phyloP scores from a whole-genome alignment of 148 eudicot species.

The Beta vulgaris region DNA sequence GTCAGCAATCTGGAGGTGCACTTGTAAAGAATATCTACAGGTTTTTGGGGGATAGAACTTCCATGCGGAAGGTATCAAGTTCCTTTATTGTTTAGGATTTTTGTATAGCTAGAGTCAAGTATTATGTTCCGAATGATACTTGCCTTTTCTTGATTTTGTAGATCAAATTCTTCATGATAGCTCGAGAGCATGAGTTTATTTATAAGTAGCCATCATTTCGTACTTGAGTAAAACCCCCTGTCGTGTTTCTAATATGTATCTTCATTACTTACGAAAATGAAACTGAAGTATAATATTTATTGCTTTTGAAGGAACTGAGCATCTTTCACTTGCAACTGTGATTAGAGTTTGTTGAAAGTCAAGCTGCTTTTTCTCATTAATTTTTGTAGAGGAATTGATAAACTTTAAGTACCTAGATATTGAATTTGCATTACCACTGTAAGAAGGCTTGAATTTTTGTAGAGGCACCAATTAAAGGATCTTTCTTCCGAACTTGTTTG shows the following conservation, averaged over 20 bases:
- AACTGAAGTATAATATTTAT: too few species aligned
- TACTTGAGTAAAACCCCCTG: not conserved
- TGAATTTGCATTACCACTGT: not conserved
- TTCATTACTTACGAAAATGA: too few species aligned
- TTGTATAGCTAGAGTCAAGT: not conserved
- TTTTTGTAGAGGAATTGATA: not conserved
- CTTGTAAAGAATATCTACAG: not conserved
- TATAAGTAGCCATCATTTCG: not conserved
- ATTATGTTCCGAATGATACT: not conserved
- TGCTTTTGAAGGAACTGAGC: not conserved
- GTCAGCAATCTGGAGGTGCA: not conserved
- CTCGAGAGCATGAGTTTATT: not conserved
- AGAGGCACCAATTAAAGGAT: too few species aligned
- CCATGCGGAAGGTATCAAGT: not conserved
- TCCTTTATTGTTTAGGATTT: not conserved
- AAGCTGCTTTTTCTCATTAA: not conserved
- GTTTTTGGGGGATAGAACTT: not conserved
- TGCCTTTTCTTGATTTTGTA: not conserved
- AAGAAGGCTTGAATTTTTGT: too few species aligned
- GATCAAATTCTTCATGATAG: not conserved
- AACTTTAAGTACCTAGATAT: not conserved
- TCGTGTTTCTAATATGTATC: not conserved
- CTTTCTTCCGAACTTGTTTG: not conserved
- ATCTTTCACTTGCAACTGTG: not conserved
- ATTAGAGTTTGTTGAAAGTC: not conserved